Evolutionary conservation across 805 yeast species (phyloP).

Genomic region (Myxozyma geophila): DNA sequence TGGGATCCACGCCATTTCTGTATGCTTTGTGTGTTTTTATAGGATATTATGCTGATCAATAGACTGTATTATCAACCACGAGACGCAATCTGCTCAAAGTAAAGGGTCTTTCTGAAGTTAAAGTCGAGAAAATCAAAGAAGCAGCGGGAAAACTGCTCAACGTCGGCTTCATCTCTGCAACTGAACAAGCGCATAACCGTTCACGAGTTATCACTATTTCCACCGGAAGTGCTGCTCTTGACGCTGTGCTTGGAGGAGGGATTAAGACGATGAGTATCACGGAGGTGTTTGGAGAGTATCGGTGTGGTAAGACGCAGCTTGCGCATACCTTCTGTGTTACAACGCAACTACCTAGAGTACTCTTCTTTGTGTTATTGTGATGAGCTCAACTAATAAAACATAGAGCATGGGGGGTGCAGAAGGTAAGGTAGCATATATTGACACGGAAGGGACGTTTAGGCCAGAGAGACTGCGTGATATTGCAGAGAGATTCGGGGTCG

Average conservation of each 20-base stretch:
- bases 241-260: slow-evolving; percentile 74
- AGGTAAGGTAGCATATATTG: slow-evolving; percentile 78
- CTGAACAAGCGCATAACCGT: slow-evolving; percentile 67
- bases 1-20: slow-evolving; percentile 71
- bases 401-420: slow-evolving; percentile 71
- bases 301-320: slow-evolving; percentile 83
- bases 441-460: slow-evolving; percentile 81
- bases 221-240: slow-evolving; percentile 73
- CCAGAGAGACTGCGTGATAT: slow-evolving; percentile 70
- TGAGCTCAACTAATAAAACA: neutral
- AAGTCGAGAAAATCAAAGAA: slow-evolving; percentile 75
- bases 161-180: slow-evolving; percentile 75
- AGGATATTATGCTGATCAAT: neutral
- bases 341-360: slow-evolving; percentile 57
- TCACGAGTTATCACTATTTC: slow-evolving; percentile 66
- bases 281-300: slow-evolving; percentile 78
- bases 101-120: slow-evolving; percentile 74
- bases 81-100: slow-evolving; percentile 66
- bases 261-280: slow-evolving; percentile 76
- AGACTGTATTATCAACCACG: slow-evolving; percentile 63
- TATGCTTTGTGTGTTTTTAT: slow-evolving; percentile 45
- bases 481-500: slow-evolving; percentile 70
- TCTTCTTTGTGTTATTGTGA: neutral
- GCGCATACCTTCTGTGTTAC: slow-evolving; percentile 81
- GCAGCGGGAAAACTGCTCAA: slow-evolving; percentile 70